Evolutionary conservation across 2,329 filamentous ascomycete genomes (phyloP), one percentile per base, ranked within the genome.

Genomic region (Annulohypoxylon truncatum): DNA sequence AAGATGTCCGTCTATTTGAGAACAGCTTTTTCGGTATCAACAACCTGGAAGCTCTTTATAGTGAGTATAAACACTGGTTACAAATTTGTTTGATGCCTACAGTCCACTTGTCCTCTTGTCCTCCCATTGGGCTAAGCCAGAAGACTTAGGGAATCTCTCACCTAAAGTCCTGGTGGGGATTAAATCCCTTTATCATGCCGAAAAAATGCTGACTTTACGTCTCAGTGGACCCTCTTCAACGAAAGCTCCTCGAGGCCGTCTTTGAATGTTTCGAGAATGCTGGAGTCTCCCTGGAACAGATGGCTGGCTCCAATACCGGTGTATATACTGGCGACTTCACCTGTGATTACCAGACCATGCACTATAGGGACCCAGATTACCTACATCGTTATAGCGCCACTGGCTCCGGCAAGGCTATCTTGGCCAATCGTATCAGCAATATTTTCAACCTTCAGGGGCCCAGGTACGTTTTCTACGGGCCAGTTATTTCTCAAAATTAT

Each of bases 211-310:
- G n/a, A n/a, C n/a, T n/a, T n/a, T n/a, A n/a, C n/a, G n/a, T n/a
- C n/a, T n/a, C n/a, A n/a, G n/a, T 31, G 29, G 29, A 31, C 10
- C 29, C 29, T 2, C 29, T 8, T 2, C 29, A 31, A 38, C 72
- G 77, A 3, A 68, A 76, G 29, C 69, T 78, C 1, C 71, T 79
- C 1, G 79, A 81, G 56, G 75, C 76, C 0, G 75, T 78, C 0
- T 81, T 75, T 59, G 79, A 81, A 46, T 72, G 70, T n/a, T 51
- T 74, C 9, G 71, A 71, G 38, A 70, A 58, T 28, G 46, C 65
- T 2, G 72, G 72, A 1, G 5, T 63, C 9, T 55, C 72, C 0
- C 20, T 72, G 35, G 60, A 67, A 0, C 3, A 53, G 1, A 10
- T 71, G 0, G 50, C 58, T 1, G 67, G 69, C 8, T 35, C 64